Evolutionary conservation across 1,284 basidiomycete species (phyloP).

Genomic region (Sphaerobolus stellatus): DNA sequence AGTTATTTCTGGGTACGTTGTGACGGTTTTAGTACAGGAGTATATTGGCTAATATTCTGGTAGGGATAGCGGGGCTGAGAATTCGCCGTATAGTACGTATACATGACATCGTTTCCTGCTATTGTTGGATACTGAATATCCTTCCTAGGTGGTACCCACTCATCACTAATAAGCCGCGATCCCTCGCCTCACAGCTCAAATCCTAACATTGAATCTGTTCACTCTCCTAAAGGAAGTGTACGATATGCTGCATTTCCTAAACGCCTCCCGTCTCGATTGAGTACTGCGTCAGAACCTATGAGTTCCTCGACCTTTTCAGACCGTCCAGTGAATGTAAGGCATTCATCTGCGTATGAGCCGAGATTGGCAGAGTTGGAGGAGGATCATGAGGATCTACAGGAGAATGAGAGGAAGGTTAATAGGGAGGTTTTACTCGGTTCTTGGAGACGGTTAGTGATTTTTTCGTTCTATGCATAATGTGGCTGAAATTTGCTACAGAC

Average conservation of each 20-base stretch:
- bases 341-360: slow-evolving; percentile 4
- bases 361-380: not conserved
- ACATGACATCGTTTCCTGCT: too few species aligned
- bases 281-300: slow-evolving; percentile 5
- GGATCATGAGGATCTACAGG: slow-evolving; percentile 3
- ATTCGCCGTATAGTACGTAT: slow-evolving; percentile 7
- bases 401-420: slow-evolving; percentile 6
- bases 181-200: slow-evolving; percentile 11
- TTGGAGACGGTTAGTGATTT: slow-evolving; percentile 14
- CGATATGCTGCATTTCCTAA: not conserved
- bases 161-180: slow-evolving; percentile 1
- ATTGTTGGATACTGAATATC: not conserved
- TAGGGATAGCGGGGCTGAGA: slow-evolving; percentile 10
- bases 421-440: slow-evolving; percentile 10
- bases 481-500: slow-evolving; percentile 29
- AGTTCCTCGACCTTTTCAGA: not conserved
- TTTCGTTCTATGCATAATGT: not conserved
- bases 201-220: slow-evolving; percentile 1
- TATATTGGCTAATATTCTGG: not conserved
- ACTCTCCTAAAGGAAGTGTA: too few species aligned
- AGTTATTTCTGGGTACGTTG: slow-evolving; percentile 34
- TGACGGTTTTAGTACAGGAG: not conserved
- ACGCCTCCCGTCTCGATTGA: slow-evolving; percentile 4
- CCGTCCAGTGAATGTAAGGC: not conserved
- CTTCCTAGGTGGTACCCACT: slow-evolving; percentile 1